Evolutionary conservation across 495 filamentous ascomycete genomes (phyloP), one percentile per base, ranked within the genome.

Genomic region (Xylaria palmicola): DNA sequence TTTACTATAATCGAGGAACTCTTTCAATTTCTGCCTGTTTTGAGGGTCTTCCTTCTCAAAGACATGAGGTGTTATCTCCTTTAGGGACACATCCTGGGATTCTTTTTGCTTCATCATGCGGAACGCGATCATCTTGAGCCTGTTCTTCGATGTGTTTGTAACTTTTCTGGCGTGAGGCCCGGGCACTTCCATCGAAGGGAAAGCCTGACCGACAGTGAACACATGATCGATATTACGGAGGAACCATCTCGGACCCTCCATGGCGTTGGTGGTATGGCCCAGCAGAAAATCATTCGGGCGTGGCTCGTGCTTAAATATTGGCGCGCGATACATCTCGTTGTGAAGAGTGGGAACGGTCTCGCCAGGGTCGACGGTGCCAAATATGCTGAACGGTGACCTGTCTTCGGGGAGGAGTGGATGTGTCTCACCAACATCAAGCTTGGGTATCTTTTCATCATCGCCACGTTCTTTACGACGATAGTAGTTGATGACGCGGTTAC

Each of bases 1-100:
- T 72, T 92, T 94, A 65, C 91, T 85, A 66, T 96, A 97, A 10
- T 81, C 75, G 55, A 99, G 87, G 72, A 98, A 98, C 67, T 99
- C 94, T 67, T 97, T 94, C 76, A 99, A 86, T 70, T 98, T 97
- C 66, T 93, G 90, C 4, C 94, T 85, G 63, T 96, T 97, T 65
- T 97, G 92, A 67, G 96, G 92, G 68, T 99, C 94, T 24, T 87
- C 90, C 10, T 90, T 92, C 45, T 92, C 92, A 6, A 89, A 88
- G 37, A 98, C 90, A 66, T 99, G 94, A 39, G 84, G 83, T 3
- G 91, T 93, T 41, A 99, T 89, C 60, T 93, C 90, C 55, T 80
- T 82, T 17, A 96, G 85, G 0, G 85, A 84, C 26, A 93, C 81
- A 24, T 88, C 76, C 41, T 86, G 75, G n/a, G 86, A 81, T 13